phyloP scores from a whole-genome alignment of 768 basidiomycete genomes.

The Calocybe gangraenosa region DNA sequence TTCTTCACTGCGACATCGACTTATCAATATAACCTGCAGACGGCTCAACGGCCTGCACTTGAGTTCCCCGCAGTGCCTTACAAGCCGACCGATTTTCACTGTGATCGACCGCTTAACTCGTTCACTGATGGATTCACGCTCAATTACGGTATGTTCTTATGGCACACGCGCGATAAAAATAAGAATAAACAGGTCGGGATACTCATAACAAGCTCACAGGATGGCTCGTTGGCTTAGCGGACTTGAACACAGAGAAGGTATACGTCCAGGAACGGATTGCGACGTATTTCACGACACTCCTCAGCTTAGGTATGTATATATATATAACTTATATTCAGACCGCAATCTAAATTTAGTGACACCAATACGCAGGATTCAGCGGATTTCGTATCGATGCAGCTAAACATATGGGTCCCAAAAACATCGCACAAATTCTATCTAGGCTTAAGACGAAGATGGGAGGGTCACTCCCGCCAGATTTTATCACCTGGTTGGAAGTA shows the following conservation, averaged over 20 bases:
- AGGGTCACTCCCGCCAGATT: conserved; percentile 3
- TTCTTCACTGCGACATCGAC: conserved; percentile 5
- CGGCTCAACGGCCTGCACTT: conserved; percentile 2
- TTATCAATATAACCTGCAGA: conserved; percentile 5
- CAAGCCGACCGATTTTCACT: conserved; percentile 7
- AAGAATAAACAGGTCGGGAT: too few relatives aligned
- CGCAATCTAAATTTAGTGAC: neutral
- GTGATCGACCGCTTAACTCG: conserved; percentile 3
- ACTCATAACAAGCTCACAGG: neutral
- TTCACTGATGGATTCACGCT: conserved; percentile 2
- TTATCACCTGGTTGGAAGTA: conserved; percentile 5
- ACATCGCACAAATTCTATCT: conserved; percentile 4
- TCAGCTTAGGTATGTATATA: neutral
- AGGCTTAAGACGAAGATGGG: conserved; percentile 6
- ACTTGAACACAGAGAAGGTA: conserved; percentile 5
- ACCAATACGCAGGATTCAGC: neutral
- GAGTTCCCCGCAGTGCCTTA: conserved; percentile 6
- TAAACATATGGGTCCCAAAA: conserved; percentile 6
- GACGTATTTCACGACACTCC: conserved; percentile 5
- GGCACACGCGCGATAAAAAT: too few relatives aligned
- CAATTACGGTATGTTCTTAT: conserved; percentile 3
- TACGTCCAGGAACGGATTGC: conserved; percentile 6
- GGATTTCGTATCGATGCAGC: conserved; percentile 7
- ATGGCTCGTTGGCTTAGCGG: conserved; percentile 5
- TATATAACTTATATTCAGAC: too few relatives aligned